Evolutionary conservation across 164 flowering plant genomes (phyloP).

Genomic region (Santalum album): DNA sequence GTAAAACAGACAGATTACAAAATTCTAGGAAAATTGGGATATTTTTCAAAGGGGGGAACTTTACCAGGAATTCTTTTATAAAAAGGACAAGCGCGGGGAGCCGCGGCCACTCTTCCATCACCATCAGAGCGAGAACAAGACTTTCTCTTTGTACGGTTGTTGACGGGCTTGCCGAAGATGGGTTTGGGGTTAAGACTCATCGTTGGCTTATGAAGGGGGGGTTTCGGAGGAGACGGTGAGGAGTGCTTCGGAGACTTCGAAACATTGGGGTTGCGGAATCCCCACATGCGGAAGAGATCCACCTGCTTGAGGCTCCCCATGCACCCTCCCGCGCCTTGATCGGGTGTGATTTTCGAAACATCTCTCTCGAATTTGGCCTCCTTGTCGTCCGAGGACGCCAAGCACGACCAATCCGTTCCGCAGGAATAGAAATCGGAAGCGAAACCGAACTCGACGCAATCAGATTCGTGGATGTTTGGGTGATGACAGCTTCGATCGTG

Average conservation of each 20-base stretch:
- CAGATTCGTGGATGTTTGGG: too few species aligned
- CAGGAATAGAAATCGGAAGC: constrained; percentile 41
- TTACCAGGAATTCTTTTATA: constrained; percentile 69
- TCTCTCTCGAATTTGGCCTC: background rate
- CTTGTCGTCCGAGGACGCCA: constrained; percentile 4
- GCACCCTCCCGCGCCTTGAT: background rate
- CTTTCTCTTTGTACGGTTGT: too few species aligned
- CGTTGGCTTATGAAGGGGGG: too few species aligned
- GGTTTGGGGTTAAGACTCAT: too few species aligned
- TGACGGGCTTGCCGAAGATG: too few species aligned
- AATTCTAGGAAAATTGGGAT: too few species aligned
- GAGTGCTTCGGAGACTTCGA: too few species aligned
- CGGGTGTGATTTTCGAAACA: background rate
- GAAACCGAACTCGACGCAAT: constrained; percentile 12
- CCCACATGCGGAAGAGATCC: constrained; percentile 53
- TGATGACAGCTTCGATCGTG: too few species aligned
- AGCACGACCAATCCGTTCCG: constrained; percentile 50
- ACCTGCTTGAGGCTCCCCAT: constrained; percentile 39
- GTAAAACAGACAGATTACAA: too few species aligned
- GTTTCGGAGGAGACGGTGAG: too few species aligned
- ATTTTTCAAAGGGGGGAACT: too few species aligned
- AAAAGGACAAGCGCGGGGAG: constrained; percentile 49
- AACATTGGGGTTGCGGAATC: constrained; percentile 20
- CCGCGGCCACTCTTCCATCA: background rate
- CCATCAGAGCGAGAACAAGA: background rate